Evolutionary conservation across 768 basidiomycete species (phyloP).

Genomic region (Podaxis mareebaensis): DNA sequence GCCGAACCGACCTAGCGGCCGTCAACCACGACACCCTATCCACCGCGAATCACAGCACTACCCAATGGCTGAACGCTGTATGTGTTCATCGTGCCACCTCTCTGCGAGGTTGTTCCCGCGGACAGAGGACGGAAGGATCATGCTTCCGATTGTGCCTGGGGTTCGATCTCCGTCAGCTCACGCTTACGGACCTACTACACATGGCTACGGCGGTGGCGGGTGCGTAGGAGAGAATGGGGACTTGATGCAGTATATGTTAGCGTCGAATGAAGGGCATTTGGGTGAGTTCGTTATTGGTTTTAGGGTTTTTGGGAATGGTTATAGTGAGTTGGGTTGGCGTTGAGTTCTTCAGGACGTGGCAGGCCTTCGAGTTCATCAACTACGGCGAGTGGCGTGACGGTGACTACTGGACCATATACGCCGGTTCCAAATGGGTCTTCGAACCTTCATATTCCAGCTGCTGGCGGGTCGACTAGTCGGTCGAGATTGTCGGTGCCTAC

Average conservation of each 20-base stretch:
- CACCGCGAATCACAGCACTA: conserved; percentile 13
- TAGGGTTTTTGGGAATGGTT: neutral
- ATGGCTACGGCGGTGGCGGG: neutral
- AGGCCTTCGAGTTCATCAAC: neutral
- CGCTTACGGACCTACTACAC: neutral
- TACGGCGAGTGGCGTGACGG: neutral
- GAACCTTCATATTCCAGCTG: neutral
- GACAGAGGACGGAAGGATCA: conserved; percentile 11
- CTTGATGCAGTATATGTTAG: conserved; percentile 2
- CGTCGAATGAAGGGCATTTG: neutral
- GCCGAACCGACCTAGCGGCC: neutral
- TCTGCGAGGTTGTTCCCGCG: conserved; percentile 15
- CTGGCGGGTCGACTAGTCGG: neutral
- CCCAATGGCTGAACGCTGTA: conserved; percentile 8
- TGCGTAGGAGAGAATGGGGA: neutral
- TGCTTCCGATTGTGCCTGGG: conserved; percentile 5
- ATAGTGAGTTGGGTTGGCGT: neutral
- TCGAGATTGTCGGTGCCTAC: neutral
- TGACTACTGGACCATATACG: neutral
- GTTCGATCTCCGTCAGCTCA: neutral
- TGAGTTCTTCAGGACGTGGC: conserved; percentile 7
- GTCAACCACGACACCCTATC: neutral
- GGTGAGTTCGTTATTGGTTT: conserved; percentile 11
- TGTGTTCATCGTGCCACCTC: conserved; percentile 13
- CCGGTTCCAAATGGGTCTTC: neutral